Base-by-base conservation (phyloP, 2,329 filamentous ascomycete genomes). In the Penicillium glabrum region DNA sequence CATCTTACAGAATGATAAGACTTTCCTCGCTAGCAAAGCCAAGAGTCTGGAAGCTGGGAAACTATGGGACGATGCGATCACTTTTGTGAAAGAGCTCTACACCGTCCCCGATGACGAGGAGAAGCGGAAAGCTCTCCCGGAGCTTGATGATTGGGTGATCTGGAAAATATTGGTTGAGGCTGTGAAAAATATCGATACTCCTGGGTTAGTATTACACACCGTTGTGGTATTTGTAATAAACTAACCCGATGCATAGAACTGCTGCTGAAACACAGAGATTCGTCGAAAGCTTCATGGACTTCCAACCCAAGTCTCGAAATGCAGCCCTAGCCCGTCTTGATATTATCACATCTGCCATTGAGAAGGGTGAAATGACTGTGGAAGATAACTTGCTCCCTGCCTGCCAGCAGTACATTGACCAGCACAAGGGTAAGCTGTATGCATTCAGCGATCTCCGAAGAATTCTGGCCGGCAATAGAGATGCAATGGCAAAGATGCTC, bases 101-200 rank as follows among this genome's bases (percentile, higher is more conserved):
- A 64, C 69, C 7, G 68, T 72, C 37, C 69, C 74, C 4, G 67
- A 68, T 11, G 68, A 67, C n/a, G 63, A 72, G 39, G 57, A 56
- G 10, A 69, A 69, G 31, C 61, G 60, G 16, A 69, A 69, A 10
- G 56, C 61, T 24, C 58, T 73, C 3, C 70, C 73, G 54, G 74
- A 75, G 64, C 70, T 71, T 53, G 74, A 79, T 61, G 77, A 80
- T 53, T 80, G 78, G 74, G 71, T 67, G 44, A 71, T 79, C 19
- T 81, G 79, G 79, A 70, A 67, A n/a, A 63, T 78, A 13, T 65
- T 80, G 49, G 59, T 79, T 11, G 64, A 61, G 19, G 69, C 75
- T 13, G 67, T 69, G 14, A 66, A 68, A 21, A 69, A 72, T 24
- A 56, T 72, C 5, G 67, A 68, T 37, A 67, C 50, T 8, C 47